Base-by-base conservation (phyloP, 352 stramenopile species). In the Elongisporangium anandrum region DNA sequence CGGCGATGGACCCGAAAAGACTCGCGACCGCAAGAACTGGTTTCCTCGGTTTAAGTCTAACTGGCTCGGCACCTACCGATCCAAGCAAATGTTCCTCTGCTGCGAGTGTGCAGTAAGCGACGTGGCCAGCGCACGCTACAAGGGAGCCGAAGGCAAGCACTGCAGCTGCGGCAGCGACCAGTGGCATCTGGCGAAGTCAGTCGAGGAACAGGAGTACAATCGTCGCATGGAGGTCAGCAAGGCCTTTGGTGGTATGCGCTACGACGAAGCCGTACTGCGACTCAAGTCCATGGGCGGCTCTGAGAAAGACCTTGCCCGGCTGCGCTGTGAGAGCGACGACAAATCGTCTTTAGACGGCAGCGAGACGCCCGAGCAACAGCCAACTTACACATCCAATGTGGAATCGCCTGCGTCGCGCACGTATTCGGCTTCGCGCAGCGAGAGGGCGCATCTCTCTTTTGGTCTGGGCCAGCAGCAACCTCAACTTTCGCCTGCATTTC, bases 11-110 rank as follows among this genome's bases (percentile, higher is more conserved):
- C 85, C 85, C 12, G 85, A 94, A 70, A 94, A 94, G 74, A 94
- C 85, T 20, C 81, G 85, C 63, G 85, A 94, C 63, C 83, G 83
- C 68, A 91, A 91, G 68, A 86, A 73, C 57, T 94, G 85, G 85
- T 94, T 94, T 64, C 85, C 85, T 26, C 85, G 85, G 54, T 94
- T 94, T 72, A 94, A 94, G 64, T 93, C 83, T 48, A 94, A 92
- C 52, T 90, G 83, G 79, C 69, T 92, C n/a, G 85, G 85, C 60
- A 92, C 80, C 23, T 94, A 88, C 64, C 83, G 85, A 48, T 92
- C 82, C 61, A 92, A 90, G 76, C 78, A 91, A 68, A 92, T 92
- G 81, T 94, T 92, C 64, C 62, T 73, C 22, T 92, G 84, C 66
- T 94, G 85, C 52, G 85, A 94, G 67, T 94, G 85, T 60, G 85